These are phyloP conservation scores for Rosa lucieae DNA, from an alignment of 306 rosid genomes.

Conservation along the genomic window DNA sequence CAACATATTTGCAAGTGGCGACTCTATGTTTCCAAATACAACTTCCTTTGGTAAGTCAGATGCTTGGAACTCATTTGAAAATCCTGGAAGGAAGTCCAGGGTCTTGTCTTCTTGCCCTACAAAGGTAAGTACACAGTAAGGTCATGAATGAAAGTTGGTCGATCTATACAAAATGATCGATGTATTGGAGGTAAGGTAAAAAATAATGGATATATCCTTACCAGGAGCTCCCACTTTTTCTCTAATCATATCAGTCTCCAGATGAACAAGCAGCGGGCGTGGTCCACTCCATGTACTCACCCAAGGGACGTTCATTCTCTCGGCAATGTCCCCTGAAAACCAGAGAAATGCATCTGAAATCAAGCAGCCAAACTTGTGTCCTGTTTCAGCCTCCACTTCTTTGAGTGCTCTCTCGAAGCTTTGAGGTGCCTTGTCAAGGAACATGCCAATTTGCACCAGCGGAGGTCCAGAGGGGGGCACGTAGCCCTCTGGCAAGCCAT, in stretches of 20 bases:
- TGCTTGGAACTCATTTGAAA: background rate
- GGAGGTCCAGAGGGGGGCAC: too few relatives aligned
- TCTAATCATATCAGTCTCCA: background rate
- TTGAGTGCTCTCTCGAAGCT: background rate
- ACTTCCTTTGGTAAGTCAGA: slow-evolving; percentile 2
- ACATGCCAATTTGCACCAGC: too few relatives aligned
- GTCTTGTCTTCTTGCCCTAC: background rate
- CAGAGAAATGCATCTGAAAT: background rate
- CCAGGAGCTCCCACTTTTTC: too few relatives aligned
- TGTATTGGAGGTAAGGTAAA: background rate
- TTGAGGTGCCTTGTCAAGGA: too few relatives aligned
- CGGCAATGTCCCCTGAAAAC: background rate
- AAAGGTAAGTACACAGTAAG: background rate
- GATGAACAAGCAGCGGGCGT: background rate
- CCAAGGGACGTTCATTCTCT: background rate
- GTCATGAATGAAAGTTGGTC: background rate
- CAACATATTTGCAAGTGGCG: background rate
- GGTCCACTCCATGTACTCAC: background rate
- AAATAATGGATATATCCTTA: background rate
- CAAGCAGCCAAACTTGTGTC: slow-evolving; percentile 6
- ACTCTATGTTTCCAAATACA: background rate
- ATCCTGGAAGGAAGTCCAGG: slow-evolving; percentile 4
- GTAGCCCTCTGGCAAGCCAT: too few relatives aligned
- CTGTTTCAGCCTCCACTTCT: slow-evolving; percentile 1
- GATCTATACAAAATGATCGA: background rate